Evolutionary conservation across 1,139 yeast genomes (phyloP), one percentile per base, ranked within the genome.

Genomic region (Sporopachydermia cereana): DNA sequence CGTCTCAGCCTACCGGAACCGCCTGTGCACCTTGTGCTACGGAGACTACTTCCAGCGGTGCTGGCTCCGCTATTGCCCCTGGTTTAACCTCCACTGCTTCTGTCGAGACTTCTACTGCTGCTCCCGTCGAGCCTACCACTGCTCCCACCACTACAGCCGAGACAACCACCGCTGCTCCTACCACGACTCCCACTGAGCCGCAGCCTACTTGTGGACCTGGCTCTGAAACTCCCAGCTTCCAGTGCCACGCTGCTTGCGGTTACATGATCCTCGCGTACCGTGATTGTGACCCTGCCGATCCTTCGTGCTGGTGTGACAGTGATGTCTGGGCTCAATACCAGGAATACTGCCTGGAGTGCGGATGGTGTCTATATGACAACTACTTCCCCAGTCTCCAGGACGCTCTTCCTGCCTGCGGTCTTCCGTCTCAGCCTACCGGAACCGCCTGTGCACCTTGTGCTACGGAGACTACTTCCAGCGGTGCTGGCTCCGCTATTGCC

Each of bases 311-410:
- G 22, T 58, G 61, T 54, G 41, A 46, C 17, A 34, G 41, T 14
- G 59, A 47, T 24, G 46, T 56, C 29, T 59, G 56, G 49, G 47
- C 57, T 25, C 44, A 49, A 17, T 58, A 57, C 49, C 24, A 50
- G 42, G 22, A 16, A 1, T 52, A 53, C 45, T 59, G 63, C 53
- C 55, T 59, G 55, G 58, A 53, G 25, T 59, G 63, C 53, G 63
- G 61, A 29, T 59, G 62, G 60, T 57, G 60, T 24, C 45, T 59
- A 44, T 59, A 60, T 59, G 53, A 51, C 46, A 54, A 57, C 51
- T 59, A 59, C 48, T 57, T 58, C 30, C 50, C 53, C 2, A 57
- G 52, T 46, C 57, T 59, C 36, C 44, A 52, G 12, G 24, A 43
- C 5, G 56, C 61, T 7, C 44, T 59, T 21, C 53, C 45, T 9